A percentile compares a stretch with the other conserved stretches of the same genome.
phyloP scores from a whole-genome alignment of 75 land plant genomes.

The Adiantum capillusveneris region DNA sequence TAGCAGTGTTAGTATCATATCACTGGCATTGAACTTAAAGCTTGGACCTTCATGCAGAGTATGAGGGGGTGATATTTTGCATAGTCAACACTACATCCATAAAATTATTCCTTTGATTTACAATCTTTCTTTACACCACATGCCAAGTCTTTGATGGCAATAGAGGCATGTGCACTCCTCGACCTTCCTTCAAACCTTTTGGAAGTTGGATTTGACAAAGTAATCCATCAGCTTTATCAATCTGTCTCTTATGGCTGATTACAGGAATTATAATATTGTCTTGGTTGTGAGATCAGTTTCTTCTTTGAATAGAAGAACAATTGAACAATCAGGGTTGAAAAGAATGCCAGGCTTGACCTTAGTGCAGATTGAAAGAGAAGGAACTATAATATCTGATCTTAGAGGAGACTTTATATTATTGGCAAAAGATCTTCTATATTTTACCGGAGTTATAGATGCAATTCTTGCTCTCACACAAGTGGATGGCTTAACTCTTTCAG shows the following conservation, averaged over 20 bases:
- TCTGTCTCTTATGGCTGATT: not conserved
- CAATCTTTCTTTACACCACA: too few relatives aligned
- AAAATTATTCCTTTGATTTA: too few relatives aligned
- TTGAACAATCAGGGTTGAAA: constrained; percentile 24
- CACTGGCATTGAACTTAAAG: too few relatives aligned
- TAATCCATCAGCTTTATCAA: too few relatives aligned
- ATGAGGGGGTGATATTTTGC: too few relatives aligned
- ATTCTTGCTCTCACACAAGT: constrained; percentile 22
- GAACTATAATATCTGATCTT: constrained; percentile 6
- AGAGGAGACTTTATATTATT: constrained; percentile 8
- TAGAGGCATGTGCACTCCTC: too few relatives aligned
- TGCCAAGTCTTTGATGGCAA: too few relatives aligned
- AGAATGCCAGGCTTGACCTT: constrained; percentile 23
- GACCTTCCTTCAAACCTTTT: too few relatives aligned
- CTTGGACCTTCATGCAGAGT: too few relatives aligned
- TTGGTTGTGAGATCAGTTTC: constrained; percentile 28
- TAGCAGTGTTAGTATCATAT: too few relatives aligned
- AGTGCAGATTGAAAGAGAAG: constrained; percentile 29
- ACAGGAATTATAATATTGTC: constrained; percentile 32
- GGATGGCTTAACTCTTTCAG: constrained; percentile 32
- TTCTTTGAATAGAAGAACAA: constrained; percentile 20
- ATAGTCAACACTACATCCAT: too few relatives aligned
- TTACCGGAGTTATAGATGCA: constrained; percentile 33
- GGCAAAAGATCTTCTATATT: constrained; percentile 22
- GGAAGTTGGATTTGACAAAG: too few relatives aligned